Base-by-base conservation (phyloP, 2,329 filamentous ascomycete species). In the Ascochyta viciae-villosae region DNA sequence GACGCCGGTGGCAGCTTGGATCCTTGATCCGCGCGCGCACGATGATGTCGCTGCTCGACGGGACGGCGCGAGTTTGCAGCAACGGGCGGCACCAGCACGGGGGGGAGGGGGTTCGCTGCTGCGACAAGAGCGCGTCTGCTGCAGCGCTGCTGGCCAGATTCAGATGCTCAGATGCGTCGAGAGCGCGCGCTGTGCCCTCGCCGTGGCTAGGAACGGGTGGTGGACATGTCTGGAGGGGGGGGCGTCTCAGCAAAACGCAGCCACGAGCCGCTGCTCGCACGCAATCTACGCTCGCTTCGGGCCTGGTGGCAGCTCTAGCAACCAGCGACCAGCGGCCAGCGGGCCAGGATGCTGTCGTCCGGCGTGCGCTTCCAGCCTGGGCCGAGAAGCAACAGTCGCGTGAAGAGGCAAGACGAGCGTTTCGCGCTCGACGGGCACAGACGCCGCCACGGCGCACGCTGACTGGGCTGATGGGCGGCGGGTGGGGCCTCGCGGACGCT, bases 241-340 rank as follows among this genome's bases (percentile, higher is more conserved):
- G 3, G 27, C 13, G 12, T 31, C 65, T 65, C 44, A 47, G 54
- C 58, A 57, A 50, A 54, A 50, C 62, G 57, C 64, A 59, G 63
- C 66, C 66, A 70, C 70, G 62, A 63, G 61, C 65, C 68, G 66
- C 65, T 65, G 66, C 69, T 68, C 64, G 64, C 68, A 69, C 64
- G 72, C 70, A 73, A 72, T 73, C 72, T 73, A 73, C 69, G 70
- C 59, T 70, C 68, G 62, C 64, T 67, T 71, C 64, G 65, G 70
- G 69, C 64, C 50, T 70, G 71, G 68, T 65, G 63, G 62, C 19
- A 19, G 19, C 19, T 19, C 19, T 19, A 19, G 19, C 19, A 19
- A 19, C 19, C 19, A 19, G 19, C 19, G 3, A 3, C 19, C 2
- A 19, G 19, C 19, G 3, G 0, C 19, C 19, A 19, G 19, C 19